Conservation (phyloP, 148 eudicot genomes). For the Vaccinium myrtillus region DNA sequence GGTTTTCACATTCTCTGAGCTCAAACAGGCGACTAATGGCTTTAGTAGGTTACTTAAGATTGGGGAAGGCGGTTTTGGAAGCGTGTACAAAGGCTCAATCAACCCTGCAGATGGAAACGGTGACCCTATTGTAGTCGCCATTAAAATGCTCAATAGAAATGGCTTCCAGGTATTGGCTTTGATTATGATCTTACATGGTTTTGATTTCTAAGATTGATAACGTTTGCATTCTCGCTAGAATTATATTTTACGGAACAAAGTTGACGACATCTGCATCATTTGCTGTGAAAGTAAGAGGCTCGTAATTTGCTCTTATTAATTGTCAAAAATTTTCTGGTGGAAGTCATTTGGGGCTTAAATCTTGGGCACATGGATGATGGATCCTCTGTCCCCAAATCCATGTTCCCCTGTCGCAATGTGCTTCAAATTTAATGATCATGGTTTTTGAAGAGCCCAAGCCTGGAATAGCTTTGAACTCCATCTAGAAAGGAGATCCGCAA, state of each 20-base stretch:
- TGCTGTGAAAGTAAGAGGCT: background rate
- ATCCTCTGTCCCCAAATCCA: background rate
- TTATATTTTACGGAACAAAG: background rate
- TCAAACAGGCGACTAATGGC: constrained; percentile 55
- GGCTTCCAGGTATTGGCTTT: constrained; percentile 60
- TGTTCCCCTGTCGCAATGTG: background rate
- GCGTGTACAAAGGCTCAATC: constrained; percentile 70
- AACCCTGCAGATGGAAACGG: constrained; percentile 46
- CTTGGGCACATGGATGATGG: background rate
- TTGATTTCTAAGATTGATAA: background rate
- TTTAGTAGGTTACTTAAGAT: constrained; percentile 67
- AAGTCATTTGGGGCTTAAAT: background rate
- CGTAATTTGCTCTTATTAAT: background rate
- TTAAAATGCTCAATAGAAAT: constrained; percentile 76
- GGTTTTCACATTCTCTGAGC: constrained; percentile 58
- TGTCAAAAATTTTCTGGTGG: background rate
- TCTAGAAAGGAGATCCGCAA: too few relatives aligned
- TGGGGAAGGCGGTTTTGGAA: constrained; percentile 93
- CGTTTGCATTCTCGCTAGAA: background rate
- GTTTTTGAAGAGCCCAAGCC: background rate
- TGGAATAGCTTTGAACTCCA: too few relatives aligned
- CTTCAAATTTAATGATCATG: background rate
- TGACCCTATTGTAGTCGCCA: constrained; percentile 47
- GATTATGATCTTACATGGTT: background rate
- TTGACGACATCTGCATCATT: background rate